Evolutionary conservation across 1,284 basidiomycete species (phyloP), one percentile per base, ranked within the genome.

Genomic region (Cutaneotrichosporon spelunceum): DNA sequence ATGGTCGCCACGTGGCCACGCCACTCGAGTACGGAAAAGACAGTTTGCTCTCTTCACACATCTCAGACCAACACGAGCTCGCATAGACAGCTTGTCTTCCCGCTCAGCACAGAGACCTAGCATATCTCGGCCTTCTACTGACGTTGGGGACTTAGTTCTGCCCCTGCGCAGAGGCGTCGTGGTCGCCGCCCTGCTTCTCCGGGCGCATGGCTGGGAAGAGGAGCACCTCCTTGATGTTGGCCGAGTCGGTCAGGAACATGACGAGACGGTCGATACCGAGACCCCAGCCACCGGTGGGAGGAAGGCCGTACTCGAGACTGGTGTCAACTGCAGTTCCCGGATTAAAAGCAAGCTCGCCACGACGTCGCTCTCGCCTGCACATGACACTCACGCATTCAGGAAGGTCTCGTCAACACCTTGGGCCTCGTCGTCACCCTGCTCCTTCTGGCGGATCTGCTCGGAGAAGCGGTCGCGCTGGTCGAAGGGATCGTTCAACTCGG

Each of bases 401-500:
- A 91, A 97, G 7, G 88, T 90, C 82, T 96, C 93, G 72, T 99
- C 96, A 63, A 98, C 86, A 34, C 90, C 93, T 81, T 98, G 95
- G 9, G 95, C 95, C 80, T 99, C 96, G 62, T 99, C 96, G 74
- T 99, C 95, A 64, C 95, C 95, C 64, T 88, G 87, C 62, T 93
- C 92, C 87, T 98, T 98, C 81, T 99, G 95, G 72, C 87, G 84
- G 60, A 85, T 83, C 84, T 94, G 91, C 80, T 99, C 95, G 80
- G 96, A 92, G 81, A 99, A 99, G 70, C 94, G 87, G 72, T 93
- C 83, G 26, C 93, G 85, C 81, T 99, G 95, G 78, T 97, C 93
- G 77, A 96, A 96, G 1, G 93, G 93, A 81, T 96, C 93, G 81
- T 96, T 97, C 83, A 99, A 86, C 84, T 99, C 95, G 45, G 95